A percentile compares a stretch with the other conserved stretches of the same genome.
These are phyloP conservation scores for Clonostachys sp. DNA, from an alignment of 2,329 filamentous ascomycete species.

Conservation along the genomic window DNA sequence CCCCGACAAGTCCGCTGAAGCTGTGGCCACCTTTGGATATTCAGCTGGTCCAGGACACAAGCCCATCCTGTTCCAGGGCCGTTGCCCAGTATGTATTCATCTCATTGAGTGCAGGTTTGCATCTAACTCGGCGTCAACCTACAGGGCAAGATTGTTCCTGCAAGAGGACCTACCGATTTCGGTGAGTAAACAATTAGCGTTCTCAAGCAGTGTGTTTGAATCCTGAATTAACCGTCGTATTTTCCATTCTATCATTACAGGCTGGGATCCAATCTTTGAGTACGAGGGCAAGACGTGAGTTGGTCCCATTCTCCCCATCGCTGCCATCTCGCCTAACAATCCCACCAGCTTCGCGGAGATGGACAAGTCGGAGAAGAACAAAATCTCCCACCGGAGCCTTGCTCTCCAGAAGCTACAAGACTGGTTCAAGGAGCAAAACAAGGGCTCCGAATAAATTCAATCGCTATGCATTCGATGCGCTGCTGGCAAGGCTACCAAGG, in stretches of 20 bases:
- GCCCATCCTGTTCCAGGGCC: slow-evolving; percentile 85
- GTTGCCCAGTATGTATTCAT: slow-evolving; percentile 62
- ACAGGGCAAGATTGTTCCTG: slow-evolving; percentile 73
- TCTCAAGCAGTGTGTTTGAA: background rate
- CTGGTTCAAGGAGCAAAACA: slow-evolving; percentile 60
- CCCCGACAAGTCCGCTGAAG: slow-evolving; percentile 84
- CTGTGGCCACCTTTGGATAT: slow-evolving; percentile 95
- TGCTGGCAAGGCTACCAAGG: too few species aligned
- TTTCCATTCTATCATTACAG: slow-evolving; percentile 34
- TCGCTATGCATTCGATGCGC: too few species aligned
- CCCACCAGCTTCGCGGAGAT: slow-evolving; percentile 79
- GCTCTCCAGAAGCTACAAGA: slow-evolving; percentile 82
- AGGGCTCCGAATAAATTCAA: background rate
- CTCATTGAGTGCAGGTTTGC: background rate
- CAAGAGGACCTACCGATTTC: slow-evolving; percentile 76
- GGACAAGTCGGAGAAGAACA: slow-evolving; percentile 83
- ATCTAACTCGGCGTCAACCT: background rate
- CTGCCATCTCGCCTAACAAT: background rate
- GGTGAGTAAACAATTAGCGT: slow-evolving; percentile 48
- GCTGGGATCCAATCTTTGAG: slow-evolving; percentile 96
- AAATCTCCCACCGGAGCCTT: slow-evolving; percentile 83
- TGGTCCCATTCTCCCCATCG: background rate
- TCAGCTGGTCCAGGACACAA: slow-evolving; percentile 79
- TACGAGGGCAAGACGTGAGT: slow-evolving; percentile 78
- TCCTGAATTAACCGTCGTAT: background rate